These are phyloP conservation scores for Boletus vinaceobasis DNA, from an alignment of 768 basidiomycete genomes.

Conservation along the genomic window DNA sequence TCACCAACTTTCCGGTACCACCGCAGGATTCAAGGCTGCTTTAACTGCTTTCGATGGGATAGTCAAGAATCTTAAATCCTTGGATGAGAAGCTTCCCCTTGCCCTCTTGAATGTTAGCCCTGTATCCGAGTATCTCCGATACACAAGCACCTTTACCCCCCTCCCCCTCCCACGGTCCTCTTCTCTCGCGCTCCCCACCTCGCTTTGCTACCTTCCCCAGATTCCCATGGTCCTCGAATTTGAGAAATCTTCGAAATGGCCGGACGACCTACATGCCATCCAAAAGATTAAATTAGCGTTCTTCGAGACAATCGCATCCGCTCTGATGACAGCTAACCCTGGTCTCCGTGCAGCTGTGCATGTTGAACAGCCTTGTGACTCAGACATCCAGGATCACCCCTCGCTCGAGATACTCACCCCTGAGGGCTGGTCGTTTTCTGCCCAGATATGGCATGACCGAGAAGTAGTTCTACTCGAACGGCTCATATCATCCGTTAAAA, in stretches of 20 bases:
- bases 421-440: conserved; percentile 84
- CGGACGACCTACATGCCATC: conserved; percentile 87
- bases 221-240: conserved; percentile 83
- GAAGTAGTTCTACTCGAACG: conserved; percentile 77
- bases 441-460: conserved; percentile 83
- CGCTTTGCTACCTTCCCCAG: conserved; percentile 62
- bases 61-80: conserved; percentile 67
- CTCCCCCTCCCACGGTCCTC: conserved; percentile 60
- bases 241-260: conserved; percentile 91
- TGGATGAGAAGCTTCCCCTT: conserved; percentile 74
- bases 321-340: conserved; percentile 50
- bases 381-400: conserved; percentile 64
- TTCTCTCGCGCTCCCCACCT: conserved; percentile 48
- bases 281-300: conserved; percentile 95
- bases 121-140: conserved; percentile 69
- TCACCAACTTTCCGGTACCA: conserved; percentile 33
- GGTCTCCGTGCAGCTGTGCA: conserved; percentile 60
- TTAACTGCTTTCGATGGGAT: conserved; percentile 76
- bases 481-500: conserved; percentile 47
- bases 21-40: conserved; percentile 68
- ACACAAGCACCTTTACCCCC: conserved; percentile 81
- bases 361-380: conserved; percentile 47
- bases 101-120: conserved; percentile 74
- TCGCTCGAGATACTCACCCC: conserved; percentile 74
- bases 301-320: conserved; percentile 73